Conservation (phyloP, 2,329 filamentous ascomycete genomes). For the Fusarium sp. region DNA sequence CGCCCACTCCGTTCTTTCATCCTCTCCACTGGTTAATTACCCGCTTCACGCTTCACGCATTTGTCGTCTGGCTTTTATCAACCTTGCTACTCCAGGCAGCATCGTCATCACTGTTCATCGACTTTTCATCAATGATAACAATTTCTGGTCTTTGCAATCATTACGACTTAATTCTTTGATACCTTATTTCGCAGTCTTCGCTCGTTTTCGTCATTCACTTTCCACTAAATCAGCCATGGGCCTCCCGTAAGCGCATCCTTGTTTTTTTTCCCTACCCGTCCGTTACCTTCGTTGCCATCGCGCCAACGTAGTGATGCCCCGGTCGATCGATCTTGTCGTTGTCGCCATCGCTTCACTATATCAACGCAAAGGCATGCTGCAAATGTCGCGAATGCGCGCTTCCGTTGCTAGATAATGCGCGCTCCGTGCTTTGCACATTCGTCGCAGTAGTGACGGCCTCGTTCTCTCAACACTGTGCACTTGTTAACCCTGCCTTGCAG, state of each 20-base stretch:
- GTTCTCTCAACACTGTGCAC: constrained; percentile 6
- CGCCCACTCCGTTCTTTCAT: constrained; percentile 35
- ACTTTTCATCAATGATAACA: constrained; percentile 12
- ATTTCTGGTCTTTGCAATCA: background rate
- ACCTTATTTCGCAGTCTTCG: background rate
- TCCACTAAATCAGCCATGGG: constrained; percentile 48
- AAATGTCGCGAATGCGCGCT: constrained; percentile 22
- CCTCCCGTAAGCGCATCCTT: constrained; percentile 55
- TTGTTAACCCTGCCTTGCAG: constrained; percentile 43
- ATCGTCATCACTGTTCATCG: constrained; percentile 22
- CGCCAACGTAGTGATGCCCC: constrained; percentile 34
- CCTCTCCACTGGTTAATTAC: constrained; percentile 35
- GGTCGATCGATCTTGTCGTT: constrained; percentile 33
- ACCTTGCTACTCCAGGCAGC: constrained; percentile 27
- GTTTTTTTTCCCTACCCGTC: constrained; percentile 14
- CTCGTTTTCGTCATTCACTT: constrained; percentile 23
- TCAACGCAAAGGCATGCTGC: constrained; percentile 29
- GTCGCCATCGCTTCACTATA: constrained; percentile 25
- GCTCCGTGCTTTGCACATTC: constrained; percentile 19
- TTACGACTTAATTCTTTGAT: background rate
- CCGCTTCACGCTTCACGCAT: constrained; percentile 32
- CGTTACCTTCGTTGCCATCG: constrained; percentile 22
- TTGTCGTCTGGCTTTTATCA: constrained; percentile 19
- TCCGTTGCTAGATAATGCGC: constrained; percentile 10
- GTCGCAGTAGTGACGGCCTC: constrained; percentile 17